Base-by-base conservation (phyloP, 495 filamentous ascomycete genomes). In the Friedmanniomyces endolithicus region DNA sequence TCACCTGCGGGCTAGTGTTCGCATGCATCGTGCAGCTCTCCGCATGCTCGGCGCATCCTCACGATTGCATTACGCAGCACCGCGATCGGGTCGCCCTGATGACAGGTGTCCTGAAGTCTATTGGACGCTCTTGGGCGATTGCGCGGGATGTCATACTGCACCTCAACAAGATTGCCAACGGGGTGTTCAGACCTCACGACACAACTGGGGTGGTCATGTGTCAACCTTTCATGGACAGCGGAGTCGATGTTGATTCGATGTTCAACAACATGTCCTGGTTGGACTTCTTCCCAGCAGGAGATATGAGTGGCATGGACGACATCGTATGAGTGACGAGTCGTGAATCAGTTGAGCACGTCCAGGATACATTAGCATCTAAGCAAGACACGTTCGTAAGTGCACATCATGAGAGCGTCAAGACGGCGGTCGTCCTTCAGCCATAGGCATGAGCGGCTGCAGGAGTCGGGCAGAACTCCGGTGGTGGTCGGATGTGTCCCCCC, bases 71-170 rank as follows among this genome's bases (percentile, higher is more conserved):
- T 74, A 7, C 78, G 78, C 51, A 86, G 86, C 43, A 84, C 88
- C 67, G 82, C 79, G 53, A 84, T 90, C 50, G 78, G 81, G 59
- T 61, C 2, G 39, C 52, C 0, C 77, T 95, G 24, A 88, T 86
- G 57, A 86, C 88, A 43, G 89, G 88, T 31, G 86, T 85, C 2
- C 80, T 95, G 58, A 86, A 84, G 63, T 79, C 79, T 4, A 69
- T 94, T 4, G 81, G 76, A 53, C 72, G 75, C 37, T 81, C 87
- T 6, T 95, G 89, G 89, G 40, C 6, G 2, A 22, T 54, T 17
- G 39, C 52, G 17, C 4, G 29, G n/a, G 19, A 48, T 31, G 43
- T 19, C 52, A 2, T 47, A 9, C 20, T 4, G 9, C 40, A 48
- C 25, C 11, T 54, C 12, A 46, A 20, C 11, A 46, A 46, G 20